A percentile compares a stretch with the other conserved stretches of the same genome.
Conservation (phyloP, 1,284 basidiomycete species). For the Cryptococcus depauperatus region DNA sequence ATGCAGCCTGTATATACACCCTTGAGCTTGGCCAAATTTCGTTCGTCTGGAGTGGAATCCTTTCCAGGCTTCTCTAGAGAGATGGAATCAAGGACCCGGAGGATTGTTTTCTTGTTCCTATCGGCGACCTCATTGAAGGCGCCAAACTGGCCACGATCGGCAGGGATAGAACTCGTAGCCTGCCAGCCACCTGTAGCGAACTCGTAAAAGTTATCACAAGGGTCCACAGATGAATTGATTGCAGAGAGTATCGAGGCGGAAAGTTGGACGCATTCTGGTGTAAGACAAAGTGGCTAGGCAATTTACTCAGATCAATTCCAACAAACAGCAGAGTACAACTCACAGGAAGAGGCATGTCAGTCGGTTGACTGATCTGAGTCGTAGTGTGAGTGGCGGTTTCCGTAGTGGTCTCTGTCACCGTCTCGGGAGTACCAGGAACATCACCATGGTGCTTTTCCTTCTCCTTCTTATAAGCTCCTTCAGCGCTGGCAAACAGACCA, state of each 20-base stretch:
- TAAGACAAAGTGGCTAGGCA: slow-evolving; percentile 65
- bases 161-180: slow-evolving; percentile 67
- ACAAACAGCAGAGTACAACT: slow-evolving; percentile 1
- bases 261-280: slow-evolving; percentile 71
- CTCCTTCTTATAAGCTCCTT: slow-evolving; percentile 59
- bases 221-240: slow-evolving; percentile 74
- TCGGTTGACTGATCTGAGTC: slow-evolving; percentile 35
- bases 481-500: slow-evolving; percentile 81
- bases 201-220: slow-evolving; percentile 91
- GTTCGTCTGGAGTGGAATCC: slow-evolving; percentile 50
- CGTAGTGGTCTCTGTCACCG: slow-evolving; percentile 44
- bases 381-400: slow-evolving; percentile 25
- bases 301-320: neutral
- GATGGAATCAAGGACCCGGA: slow-evolving; percentile 43
- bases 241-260: slow-evolving; percentile 73
- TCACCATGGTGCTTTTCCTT: slow-evolving; percentile 30
- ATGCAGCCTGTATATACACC: slow-evolving; percentile 75
- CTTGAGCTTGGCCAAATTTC: slow-evolving; percentile 69
- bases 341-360: slow-evolving; percentile 31
- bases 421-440: slow-evolving; percentile 24
- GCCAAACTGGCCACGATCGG: slow-evolving; percentile 62
- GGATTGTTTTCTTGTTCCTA: slow-evolving; percentile 46
- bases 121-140: slow-evolving; percentile 45
- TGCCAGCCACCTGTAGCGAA: slow-evolving; percentile 85
- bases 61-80: slow-evolving; percentile 13